phyloP scores from a whole-genome alignment of 1,284 basidiomycete genomes.

The Puccinia coronata region DNA sequence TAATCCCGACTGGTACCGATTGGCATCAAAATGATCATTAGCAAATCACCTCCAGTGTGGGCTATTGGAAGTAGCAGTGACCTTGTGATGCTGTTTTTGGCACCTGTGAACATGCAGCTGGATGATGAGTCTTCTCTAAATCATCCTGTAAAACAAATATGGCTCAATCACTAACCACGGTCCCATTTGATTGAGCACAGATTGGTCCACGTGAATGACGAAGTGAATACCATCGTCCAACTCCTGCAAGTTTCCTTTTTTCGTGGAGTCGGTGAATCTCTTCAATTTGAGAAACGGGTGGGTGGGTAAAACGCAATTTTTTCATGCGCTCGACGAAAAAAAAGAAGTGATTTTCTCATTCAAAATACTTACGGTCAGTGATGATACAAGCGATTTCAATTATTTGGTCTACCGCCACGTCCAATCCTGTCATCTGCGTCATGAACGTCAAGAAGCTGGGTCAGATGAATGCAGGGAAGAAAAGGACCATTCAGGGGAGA shows the following conservation, averaged over 20 bases:
- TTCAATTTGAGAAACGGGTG: no score
- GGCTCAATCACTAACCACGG: background rate
- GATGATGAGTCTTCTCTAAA: background rate
- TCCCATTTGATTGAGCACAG: constrained; percentile 27
- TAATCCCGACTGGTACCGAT: constrained; percentile 27
- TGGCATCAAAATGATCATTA: background rate
- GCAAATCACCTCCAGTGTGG: background rate
- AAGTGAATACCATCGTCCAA: constrained; percentile 39
- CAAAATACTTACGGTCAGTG: constrained; percentile 55
- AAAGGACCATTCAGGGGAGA: background rate
- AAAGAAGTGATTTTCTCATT: no score
- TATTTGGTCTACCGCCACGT: constrained; percentile 54
- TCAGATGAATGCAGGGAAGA: background rate
- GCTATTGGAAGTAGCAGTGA: background rate
- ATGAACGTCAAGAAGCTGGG: background rate
- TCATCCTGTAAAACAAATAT: background rate
- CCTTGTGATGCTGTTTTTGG: constrained; percentile 41
- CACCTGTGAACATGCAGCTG: constrained; percentile 17
- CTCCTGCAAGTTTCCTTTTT: constrained; percentile 25
- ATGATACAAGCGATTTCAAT: constrained; percentile 58
- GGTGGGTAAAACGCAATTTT: no score
- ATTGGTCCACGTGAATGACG: constrained; percentile 43
- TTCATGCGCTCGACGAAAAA: no score
- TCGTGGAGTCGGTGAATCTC: no score
- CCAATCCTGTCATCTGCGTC: constrained; percentile 57